phyloP scores from a whole-genome alignment of 2,329 filamentous ascomycete species.

The Colletotrichum zoysiae region DNA sequence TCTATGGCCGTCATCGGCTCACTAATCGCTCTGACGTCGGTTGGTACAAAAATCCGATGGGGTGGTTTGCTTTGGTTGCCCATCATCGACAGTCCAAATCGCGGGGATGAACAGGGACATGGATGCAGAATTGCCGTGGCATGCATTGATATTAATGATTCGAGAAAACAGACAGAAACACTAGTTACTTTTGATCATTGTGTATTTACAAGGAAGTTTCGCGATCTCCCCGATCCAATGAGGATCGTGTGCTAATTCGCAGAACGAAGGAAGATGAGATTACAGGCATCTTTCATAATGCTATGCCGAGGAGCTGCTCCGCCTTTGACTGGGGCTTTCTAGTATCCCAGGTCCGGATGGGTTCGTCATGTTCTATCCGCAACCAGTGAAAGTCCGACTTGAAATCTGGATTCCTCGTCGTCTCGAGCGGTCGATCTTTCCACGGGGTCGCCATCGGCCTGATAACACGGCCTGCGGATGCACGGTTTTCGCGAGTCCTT shows the following conservation, averaged over 20 bases:
- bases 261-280: neutral
- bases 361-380: conserved; percentile 25
- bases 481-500: conserved; percentile 1
- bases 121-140: neutral
- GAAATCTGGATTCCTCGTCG: conserved; percentile 24
- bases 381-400: conserved; percentile 34
- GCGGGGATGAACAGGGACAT: neutral
- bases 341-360: neutral
- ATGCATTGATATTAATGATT: neutral
- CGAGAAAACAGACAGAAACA: neutral
- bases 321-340: conserved; percentile 14
- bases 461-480: conserved; percentile 7
- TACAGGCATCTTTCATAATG: neutral
- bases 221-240: neutral
- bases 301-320: conserved; percentile 33
- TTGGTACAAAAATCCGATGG: neutral
- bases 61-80: neutral
- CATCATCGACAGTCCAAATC: neutral
- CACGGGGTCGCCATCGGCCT: conserved; percentile 39
- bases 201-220: neutral
- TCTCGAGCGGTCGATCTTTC: conserved; percentile 29
- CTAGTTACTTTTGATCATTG: neutral
- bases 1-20: neutral
- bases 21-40: neutral
- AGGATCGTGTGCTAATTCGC: neutral